These are phyloP conservation scores for Saturnispora hagleri DNA, from an alignment of 805 yeast genomes.

Conservation along the genomic window DNA sequence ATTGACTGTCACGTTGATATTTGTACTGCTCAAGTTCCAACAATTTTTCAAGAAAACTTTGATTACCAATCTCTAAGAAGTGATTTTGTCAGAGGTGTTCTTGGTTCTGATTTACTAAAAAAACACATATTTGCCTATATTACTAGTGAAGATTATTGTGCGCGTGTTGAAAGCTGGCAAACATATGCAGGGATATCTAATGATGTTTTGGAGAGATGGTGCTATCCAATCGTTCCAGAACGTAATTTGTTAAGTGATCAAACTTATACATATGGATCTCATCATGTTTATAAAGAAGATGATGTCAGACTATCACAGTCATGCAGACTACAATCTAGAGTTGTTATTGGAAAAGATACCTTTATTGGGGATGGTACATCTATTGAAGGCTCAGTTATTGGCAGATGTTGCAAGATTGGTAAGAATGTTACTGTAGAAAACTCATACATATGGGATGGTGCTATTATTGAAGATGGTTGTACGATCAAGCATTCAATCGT, in stretches of 20 bases:
- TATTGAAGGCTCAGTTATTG: constrained; percentile 68
- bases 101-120: constrained; percentile 81
- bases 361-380: constrained; percentile 65
- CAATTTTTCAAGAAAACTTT: constrained; percentile 91
- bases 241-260: constrained; percentile 64
- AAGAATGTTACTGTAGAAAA: constrained; percentile 59
- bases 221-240: constrained; percentile 87
- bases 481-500: constrained; percentile 55
- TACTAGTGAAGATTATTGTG: constrained; percentile 74
- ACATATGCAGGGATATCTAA: constrained; percentile 88
- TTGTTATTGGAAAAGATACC: constrained; percentile 74
- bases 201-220: constrained; percentile 85
- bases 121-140: constrained; percentile 87
- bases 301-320: constrained; percentile 88
- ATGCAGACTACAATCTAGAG: constrained; percentile 73
- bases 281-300: constrained; percentile 82
- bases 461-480: constrained; percentile 57
- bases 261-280: constrained; percentile 69
- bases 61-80: constrained; percentile 82
- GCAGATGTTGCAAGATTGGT: constrained; percentile 81
- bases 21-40: constrained; percentile 90
- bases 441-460: constrained; percentile 84
- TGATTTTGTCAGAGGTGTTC: constrained; percentile 85
- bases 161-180: constrained; percentile 91
- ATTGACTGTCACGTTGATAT: constrained; percentile 96